Evolutionary conservation across 148 eudicot species (phyloP).

Genomic region (Limonium bicolor): DNA sequence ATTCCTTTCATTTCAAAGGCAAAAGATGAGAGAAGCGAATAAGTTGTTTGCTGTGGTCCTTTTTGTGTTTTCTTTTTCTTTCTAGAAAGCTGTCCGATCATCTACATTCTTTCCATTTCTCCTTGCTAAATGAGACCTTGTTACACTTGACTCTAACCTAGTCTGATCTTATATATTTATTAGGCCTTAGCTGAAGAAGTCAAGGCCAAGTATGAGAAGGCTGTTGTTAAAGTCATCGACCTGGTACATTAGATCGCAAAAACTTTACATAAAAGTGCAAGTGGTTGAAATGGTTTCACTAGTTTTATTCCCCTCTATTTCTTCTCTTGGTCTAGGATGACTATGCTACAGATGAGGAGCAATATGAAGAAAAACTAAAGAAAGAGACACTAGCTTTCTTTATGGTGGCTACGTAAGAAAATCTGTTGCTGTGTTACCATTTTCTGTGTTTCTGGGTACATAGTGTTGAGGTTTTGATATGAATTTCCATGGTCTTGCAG

Average conservation of each 20-base stretch:
- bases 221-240: slow-evolving; percentile 64
- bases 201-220: slow-evolving; percentile 87
- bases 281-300: not conserved
- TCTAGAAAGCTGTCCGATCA: not conserved
- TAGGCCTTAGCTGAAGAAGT: slow-evolving; percentile 88
- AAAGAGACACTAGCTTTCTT: slow-evolving; percentile 68
- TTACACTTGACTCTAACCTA: slow-evolving; percentile 1
- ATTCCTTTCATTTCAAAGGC: not conserved
- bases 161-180: slow-evolving; percentile 5
- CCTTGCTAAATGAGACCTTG: not conserved
- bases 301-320: not conserved
- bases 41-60: not conserved
- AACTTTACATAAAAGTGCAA: slow-evolving; percentile 6
- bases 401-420: slow-evolving; percentile 82
- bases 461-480: not conserved
- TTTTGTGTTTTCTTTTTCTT: not conserved
- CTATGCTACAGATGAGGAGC: slow-evolving; percentile 86
- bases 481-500: slow-evolving; percentile 25
- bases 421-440: not conserved
- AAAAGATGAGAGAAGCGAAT: not conserved
- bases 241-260: slow-evolving; percentile 35
- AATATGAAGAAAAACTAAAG: slow-evolving; percentile 71
- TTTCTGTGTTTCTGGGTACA: slow-evolving; percentile 1
- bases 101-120: not conserved
- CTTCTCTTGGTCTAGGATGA: slow-evolving; percentile 39